Conservation (phyloP, 345 rosid species). For the Salix brachista region DNA sequence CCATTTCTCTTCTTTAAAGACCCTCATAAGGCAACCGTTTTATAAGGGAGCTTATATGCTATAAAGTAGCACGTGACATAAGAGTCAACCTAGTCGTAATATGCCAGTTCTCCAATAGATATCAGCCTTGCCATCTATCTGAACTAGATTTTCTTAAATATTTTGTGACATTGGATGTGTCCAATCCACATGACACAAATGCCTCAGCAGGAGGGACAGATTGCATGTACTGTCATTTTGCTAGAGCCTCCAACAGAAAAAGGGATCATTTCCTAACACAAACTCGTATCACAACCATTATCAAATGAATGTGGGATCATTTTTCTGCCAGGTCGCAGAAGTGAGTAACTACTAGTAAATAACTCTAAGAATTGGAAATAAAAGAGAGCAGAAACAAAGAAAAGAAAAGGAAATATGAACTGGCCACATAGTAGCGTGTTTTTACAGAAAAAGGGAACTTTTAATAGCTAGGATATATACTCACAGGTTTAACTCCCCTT, state of each 20-base stretch:
- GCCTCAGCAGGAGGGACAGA: not conserved
- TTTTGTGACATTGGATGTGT: not conserved
- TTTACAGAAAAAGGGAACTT: not conserved
- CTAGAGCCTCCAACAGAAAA: not conserved
- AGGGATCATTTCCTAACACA: not conserved
- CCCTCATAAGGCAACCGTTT: not conserved
- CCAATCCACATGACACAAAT: not conserved
- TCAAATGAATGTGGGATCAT: not conserved
- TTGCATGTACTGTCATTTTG: not conserved
- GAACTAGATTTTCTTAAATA: not conserved
- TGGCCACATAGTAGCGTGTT: not conserved
- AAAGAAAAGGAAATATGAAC: not conserved
- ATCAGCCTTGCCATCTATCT: not conserved
- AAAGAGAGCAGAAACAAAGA: not conserved
- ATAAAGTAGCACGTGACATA: not conserved
- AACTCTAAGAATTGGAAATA: not conserved
- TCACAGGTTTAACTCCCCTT: conserved; percentile 64
- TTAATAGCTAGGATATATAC: conserved; percentile 23
- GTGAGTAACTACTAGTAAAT: not conserved
- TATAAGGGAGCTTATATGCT: not conserved
- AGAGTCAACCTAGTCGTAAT: not conserved
- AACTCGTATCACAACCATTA: not conserved
- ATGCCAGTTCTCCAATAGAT: not conserved
- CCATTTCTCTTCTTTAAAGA: not conserved
- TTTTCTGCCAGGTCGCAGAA: not conserved